phyloP scores from a whole-genome alignment of 208 protist genomes.

The Leishmania turanica region DNA sequence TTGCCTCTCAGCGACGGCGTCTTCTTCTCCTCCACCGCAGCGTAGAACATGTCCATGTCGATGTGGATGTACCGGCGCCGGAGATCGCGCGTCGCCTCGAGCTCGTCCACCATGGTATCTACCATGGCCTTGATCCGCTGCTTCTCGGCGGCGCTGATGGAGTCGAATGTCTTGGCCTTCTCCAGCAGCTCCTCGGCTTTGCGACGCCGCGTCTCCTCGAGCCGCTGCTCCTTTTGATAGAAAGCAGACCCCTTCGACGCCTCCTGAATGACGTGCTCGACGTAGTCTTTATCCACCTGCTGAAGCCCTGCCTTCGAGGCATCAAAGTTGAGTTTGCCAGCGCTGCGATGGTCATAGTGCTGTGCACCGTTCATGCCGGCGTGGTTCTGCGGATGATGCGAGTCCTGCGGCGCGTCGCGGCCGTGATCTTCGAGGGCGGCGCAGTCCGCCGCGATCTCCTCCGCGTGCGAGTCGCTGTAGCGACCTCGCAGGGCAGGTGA shows the following conservation, averaged over 20 bases:
- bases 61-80: constrained; percentile 79
- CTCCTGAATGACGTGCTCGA: constrained; percentile 84
- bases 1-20: constrained; percentile 85
- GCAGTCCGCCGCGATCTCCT: constrained; percentile 8
- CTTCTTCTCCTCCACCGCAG: constrained; percentile 92
- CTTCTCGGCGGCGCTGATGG: constrained; percentile 41
- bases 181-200: constrained; percentile 52
- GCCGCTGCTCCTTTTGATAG: constrained; percentile 79
- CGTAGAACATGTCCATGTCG: constrained; percentile 96
- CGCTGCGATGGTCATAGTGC: constrained; percentile 30
- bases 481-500: neutral
- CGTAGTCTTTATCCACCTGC: constrained; percentile 79
- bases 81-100: constrained; percentile 72
- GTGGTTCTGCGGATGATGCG: neutral
- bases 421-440: constrained; percentile 11
- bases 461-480: neutral
- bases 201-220: constrained; percentile 55
- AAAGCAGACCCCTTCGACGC: constrained; percentile 75
- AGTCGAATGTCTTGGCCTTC: constrained; percentile 61
- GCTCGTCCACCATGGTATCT: constrained; percentile 53
- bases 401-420: neutral
- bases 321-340: constrained; percentile 75
- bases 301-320: constrained; percentile 80
- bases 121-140: constrained; percentile 51
- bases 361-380: neutral